These are phyloP conservation scores for Diaporthe australafricana DNA, from an alignment of 2,329 filamentous ascomycete species.

Conservation along the genomic window DNA sequence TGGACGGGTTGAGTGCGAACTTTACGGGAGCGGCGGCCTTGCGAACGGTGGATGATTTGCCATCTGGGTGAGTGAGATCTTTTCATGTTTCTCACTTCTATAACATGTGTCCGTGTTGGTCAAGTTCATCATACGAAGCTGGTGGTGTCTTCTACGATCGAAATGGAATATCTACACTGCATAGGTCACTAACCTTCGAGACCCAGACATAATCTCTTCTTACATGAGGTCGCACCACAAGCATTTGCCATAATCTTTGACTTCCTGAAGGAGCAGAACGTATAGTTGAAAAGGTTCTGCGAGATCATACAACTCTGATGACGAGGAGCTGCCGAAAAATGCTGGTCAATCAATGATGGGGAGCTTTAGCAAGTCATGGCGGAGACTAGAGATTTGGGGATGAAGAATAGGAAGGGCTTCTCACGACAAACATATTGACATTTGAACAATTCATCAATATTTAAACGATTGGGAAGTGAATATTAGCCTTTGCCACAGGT, in stretches of 20 bases:
- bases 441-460: too few relatives aligned
- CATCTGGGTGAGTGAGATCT: slow-evolving; percentile 43
- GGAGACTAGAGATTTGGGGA: neutral
- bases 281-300: neutral
- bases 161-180: too few relatives aligned
- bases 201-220: slow-evolving; percentile 44
- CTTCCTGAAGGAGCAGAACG: slow-evolving; percentile 41
- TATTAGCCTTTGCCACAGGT: too few relatives aligned
- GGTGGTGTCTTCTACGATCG: too few relatives aligned
- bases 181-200: neutral
- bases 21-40: slow-evolving; percentile 41
- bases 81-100: neutral
- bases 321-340: too few relatives aligned
- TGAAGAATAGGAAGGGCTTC: too few relatives aligned
- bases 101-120: neutral
- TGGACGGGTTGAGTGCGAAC: slow-evolving; percentile 37
- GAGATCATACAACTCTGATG: neutral
- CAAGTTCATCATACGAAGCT: too few relatives aligned
- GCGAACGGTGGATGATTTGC: slow-evolving; percentile 45
- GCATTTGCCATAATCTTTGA: slow-evolving; percentile 44
- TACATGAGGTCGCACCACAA: slow-evolving; percentile 44
- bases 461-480: too few relatives aligned
- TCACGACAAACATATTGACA: too few relatives aligned
- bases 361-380: neutral
- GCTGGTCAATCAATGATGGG: too few relatives aligned